Evolutionary conservation across 1,284 basidiomycete genomes (phyloP).

Genomic region (Mrakiaceae sp.): DNA sequence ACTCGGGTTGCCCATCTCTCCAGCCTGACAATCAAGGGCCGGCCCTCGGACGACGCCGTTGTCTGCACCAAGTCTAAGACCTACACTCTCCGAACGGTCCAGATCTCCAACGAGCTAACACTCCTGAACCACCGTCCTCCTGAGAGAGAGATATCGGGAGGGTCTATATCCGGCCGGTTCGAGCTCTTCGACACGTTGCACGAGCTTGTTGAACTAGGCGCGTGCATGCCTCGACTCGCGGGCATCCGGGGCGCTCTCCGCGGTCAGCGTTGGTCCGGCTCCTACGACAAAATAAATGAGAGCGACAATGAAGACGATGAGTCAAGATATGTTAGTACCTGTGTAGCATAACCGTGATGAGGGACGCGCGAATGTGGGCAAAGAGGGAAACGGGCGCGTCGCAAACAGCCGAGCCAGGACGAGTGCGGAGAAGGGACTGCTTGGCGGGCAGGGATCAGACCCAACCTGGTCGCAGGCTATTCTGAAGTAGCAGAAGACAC

Average conservation of each 20-base stretch:
- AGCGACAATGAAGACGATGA: constrained; percentile 20
- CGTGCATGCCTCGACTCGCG: constrained; percentile 58
- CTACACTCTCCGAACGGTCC: constrained; percentile 65
- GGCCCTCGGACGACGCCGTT: constrained; percentile 69
- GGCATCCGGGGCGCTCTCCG: constrained; percentile 50
- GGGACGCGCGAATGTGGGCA: not conserved
- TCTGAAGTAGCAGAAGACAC: not conserved
- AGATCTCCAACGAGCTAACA: constrained; percentile 71
- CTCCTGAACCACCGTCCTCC: constrained; percentile 31
- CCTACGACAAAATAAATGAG: constrained; percentile 37
- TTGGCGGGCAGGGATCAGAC: no score
- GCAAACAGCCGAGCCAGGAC: not conserved
- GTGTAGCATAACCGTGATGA: not conserved
- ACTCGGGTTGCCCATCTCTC: constrained; percentile 25
- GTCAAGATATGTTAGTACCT: constrained; percentile 13
- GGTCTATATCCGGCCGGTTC: constrained; percentile 13
- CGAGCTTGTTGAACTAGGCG: constrained; percentile 64
- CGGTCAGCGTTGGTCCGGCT: constrained; percentile 50
- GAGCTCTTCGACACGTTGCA: constrained; percentile 41
- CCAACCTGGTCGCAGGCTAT: not conserved
- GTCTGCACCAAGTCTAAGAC: constrained; percentile 69
- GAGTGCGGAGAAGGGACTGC: constrained; percentile 1
- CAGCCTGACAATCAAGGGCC: constrained; percentile 69
- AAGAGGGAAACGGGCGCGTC: not conserved
- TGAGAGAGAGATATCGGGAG: not conserved